Evolutionary conservation across 345 rosid genomes (phyloP), one percentile per base, ranked within the genome.

Genomic region (Pistacia vera): DNA sequence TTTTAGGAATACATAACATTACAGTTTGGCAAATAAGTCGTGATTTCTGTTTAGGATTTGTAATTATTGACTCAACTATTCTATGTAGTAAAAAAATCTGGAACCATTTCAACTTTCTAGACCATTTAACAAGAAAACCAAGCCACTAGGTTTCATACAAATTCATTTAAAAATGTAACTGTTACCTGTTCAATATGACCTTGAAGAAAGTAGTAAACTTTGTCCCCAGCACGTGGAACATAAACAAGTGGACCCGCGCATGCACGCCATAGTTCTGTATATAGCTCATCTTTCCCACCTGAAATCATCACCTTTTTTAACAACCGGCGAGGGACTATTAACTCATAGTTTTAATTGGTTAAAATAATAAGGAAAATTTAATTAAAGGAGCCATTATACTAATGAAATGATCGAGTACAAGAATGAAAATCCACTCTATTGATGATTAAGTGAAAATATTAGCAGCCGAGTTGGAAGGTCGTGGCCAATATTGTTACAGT

Each of bases 171-270:
- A 25, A 68, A 44, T 25, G 9, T 6, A 68, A 90, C 83, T 86
- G 87, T 67, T 91, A 87, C 92, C 84, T 88, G 88, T 70, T 93
- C 92, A 18, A 90, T 60, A 66, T 91, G 89, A 3, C 90, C 92
- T 69, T 91, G 93, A 41, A 85, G 89, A 74, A 88, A 87, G 65
- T 93, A 93, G 68, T 80, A 66, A n/a, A 90, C 88, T 1, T n/a
- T 80, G 17, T 91, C 91, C 22, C 88, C 85, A 56, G 8, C 54
- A 8, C 72, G 73, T 4, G 95, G 95, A 57, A 86, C 82, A 68
- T 85, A 81, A 70, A 72, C 84, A 4, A 57, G 68, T 35, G 86
- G 82, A 71, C 94, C 94, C 3, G 89, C 94, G 30, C 90, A 88
- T 2, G 82, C 72, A n/a, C 80, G 84, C 95, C 93, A 91, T 8